A percentile compares a stretch with the other conserved stretches of the same genome.
phyloP scores from a whole-genome alignment of 1,284 basidiomycete species.

The Psilocybe mexicana region DNA sequence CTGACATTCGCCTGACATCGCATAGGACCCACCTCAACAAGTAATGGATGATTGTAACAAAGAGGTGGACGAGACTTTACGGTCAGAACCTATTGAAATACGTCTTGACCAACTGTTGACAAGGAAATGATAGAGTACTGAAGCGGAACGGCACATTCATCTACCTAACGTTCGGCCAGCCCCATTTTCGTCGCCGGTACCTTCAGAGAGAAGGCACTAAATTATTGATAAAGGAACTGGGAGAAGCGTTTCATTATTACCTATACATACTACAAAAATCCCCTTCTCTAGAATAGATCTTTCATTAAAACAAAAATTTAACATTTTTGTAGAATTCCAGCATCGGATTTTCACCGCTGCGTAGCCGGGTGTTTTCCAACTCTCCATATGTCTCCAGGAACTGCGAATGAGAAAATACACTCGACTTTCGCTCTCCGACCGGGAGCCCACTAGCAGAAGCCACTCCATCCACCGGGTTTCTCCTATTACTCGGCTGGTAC shows the following conservation, averaged over 20 bases:
- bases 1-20: neutral
- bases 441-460: constrained; percentile 74
- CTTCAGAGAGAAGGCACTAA: constrained; percentile 54
- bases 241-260: constrained; percentile 86
- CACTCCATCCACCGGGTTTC: constrained; percentile 66
- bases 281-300: neutral
- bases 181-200: constrained; percentile 83
- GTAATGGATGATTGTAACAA: constrained; percentile 75
- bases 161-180: constrained; percentile 90
- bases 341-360: constrained; percentile 86
- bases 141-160: constrained; percentile 67
- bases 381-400: constrained; percentile 86
- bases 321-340: constrained; percentile 89
- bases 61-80: constrained; percentile 81
- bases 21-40: constrained; percentile 78
- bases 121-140: constrained; percentile 53
- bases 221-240: constrained; percentile 65
- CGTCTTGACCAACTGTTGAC: neutral
- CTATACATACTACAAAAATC: constrained; percentile 59
- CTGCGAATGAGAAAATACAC: constrained; percentile 81
- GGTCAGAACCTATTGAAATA: constrained; percentile 45
- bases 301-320: constrained; percentile 72
- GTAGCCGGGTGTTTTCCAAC: constrained; percentile 60
- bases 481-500: constrained; percentile 54
- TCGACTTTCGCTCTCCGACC: constrained; percentile 77